phyloP scores from a whole-genome alignment of 345 rosid species.

The Lumnitzera racemosa region DNA sequence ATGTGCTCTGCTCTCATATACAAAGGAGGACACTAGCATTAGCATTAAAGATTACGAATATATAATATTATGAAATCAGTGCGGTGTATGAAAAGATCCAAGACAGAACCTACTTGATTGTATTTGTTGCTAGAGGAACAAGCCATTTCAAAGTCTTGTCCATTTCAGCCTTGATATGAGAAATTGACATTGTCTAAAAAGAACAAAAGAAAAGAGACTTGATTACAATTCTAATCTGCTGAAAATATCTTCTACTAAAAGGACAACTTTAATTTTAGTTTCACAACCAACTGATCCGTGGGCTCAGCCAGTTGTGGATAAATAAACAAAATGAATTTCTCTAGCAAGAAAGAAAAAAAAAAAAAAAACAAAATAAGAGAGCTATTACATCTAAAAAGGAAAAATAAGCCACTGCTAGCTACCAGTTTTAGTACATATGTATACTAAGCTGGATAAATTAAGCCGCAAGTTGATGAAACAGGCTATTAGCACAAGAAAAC shows the following conservation, averaged over 20 bases:
- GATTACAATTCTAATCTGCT: not conserved
- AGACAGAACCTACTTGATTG: slow-evolving; percentile 52
- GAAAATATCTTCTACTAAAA: not conserved
- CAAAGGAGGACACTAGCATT: slow-evolving; percentile 9
- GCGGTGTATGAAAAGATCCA: not conserved
- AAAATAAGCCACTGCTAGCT: too few relatives aligned
- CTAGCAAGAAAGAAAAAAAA: too few relatives aligned
- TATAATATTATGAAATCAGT: not conserved
- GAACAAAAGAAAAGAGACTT: not conserved
- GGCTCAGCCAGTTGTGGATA: too few relatives aligned
- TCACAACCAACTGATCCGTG: too few relatives aligned
- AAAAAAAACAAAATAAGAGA: too few relatives aligned
- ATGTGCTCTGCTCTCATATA: slow-evolving; percentile 50
- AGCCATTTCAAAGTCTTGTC: slow-evolving; percentile 84
- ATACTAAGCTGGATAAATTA: too few relatives aligned
- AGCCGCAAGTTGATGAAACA: not conserved
- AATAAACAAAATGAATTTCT: too few relatives aligned
- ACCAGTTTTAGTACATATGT: too few relatives aligned
- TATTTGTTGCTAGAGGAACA: slow-evolving; percentile 70
- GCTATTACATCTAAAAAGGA: too few relatives aligned
- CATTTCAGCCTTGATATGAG: slow-evolving; percentile 73
- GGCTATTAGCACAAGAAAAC: not conserved
- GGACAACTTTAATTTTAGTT: too few relatives aligned
- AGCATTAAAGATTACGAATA: not conserved
- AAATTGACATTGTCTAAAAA: slow-evolving; percentile 45